Percentiles rank a stretch among this genome's conserved stretches.
phyloP scores from a whole-genome alignment of 1,139 yeast species.

The Pichia sp. region DNA sequence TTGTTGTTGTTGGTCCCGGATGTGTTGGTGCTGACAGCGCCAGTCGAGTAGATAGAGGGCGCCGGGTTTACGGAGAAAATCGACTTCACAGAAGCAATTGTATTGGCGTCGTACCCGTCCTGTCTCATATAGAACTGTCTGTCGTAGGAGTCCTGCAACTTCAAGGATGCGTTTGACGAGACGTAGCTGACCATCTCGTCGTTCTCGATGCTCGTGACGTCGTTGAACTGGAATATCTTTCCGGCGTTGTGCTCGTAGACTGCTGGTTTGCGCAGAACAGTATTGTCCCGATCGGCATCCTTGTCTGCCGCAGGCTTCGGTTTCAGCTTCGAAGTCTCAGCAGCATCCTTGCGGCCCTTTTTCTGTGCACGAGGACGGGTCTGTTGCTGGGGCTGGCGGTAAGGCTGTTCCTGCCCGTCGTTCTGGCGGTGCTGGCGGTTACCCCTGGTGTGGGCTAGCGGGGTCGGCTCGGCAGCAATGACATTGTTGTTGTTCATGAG shows the following conservation, averaged over 20 bases:
- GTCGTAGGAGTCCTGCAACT: slow-evolving; percentile 8
- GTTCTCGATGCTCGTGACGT: slow-evolving; percentile 9
- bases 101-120: slow-evolving; percentile 2
- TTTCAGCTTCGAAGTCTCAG: not conserved
- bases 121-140: slow-evolving; percentile 10
- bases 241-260: not conserved
- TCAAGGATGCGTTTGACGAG: slow-evolving; percentile 12
- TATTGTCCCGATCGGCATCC: not conserved
- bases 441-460: not conserved
- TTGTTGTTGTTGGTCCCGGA: not conserved
- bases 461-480: not conserved
- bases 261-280: not conserved
- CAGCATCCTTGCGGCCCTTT: not conserved
- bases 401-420: not conserved
- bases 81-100: slow-evolving; percentile 13
- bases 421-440: not conserved
- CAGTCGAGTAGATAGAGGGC: not conserved
- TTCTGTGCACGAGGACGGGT: not conserved
- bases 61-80: slow-evolving; percentile 7
- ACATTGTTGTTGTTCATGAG: slow-evolving; percentile 12
- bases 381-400: not conserved
- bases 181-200: slow-evolving; percentile 11
- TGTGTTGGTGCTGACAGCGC: slow-evolving; percentile 4
- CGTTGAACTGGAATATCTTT: slow-evolving; percentile 4
- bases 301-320: not conserved